These are phyloP conservation scores for Friedmanniomyces simplex DNA, from an alignment of 495 filamentous ascomycete species.

Conservation along the genomic window DNA sequence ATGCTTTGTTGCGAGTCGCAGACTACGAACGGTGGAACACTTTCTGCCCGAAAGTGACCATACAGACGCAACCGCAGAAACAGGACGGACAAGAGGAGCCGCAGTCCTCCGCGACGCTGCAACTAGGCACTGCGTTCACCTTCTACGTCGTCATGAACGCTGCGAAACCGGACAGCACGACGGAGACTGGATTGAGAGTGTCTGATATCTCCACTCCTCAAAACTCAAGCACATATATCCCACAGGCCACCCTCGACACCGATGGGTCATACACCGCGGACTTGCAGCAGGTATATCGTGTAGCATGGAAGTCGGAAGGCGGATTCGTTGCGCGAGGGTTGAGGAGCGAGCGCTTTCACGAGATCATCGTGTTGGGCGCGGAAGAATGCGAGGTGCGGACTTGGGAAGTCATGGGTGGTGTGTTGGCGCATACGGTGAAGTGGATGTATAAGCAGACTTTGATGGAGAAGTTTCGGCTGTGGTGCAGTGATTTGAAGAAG, in stretches of 20 bases:
- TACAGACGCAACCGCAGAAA: not conserved
- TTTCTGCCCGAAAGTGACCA: constrained; percentile 9
- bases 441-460: constrained; percentile 20
- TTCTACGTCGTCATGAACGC: constrained; percentile 15
- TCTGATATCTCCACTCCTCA: constrained; percentile 11
- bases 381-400: constrained; percentile 18
- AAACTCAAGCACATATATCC: constrained; percentile 1
- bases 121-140: constrained; percentile 8
- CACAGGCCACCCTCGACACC: not conserved
- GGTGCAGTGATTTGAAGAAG: constrained; percentile 17
- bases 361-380: constrained; percentile 13
- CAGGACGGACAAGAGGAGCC: too few relatives aligned
- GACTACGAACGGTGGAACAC: constrained; percentile 16
- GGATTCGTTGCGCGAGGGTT: constrained; percentile 9
- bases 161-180: constrained; percentile 3
- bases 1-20: not conserved
- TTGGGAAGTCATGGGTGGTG: constrained; percentile 18
- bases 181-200: constrained; percentile 2
- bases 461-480: constrained; percentile 19
- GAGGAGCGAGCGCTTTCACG: constrained; percentile 15
- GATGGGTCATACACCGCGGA: constrained; percentile 4
- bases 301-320: constrained; percentile 5
- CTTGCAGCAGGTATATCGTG: constrained; percentile 6
- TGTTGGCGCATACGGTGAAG: constrained; percentile 16
- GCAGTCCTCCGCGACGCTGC: not conserved